Conservation (phyloP, 73 alveolate genomes). For the Breviolum minutum region DNA sequence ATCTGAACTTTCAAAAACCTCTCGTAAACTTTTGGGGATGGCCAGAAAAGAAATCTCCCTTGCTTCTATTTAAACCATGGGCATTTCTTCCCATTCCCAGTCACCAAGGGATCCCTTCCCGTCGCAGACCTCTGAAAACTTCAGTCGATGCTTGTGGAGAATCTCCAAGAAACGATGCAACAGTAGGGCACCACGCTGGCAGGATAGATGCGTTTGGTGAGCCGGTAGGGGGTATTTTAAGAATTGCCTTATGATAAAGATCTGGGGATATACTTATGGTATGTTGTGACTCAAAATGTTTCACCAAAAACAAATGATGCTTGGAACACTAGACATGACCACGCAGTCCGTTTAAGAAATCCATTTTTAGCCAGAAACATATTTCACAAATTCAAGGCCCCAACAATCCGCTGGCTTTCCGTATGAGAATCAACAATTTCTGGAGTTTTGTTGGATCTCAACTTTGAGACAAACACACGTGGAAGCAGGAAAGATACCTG, state of each 20-base stretch:
- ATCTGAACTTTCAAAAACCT: no score
- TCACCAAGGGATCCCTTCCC: background rate
- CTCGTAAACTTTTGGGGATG: no score
- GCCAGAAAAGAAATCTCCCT: no score
- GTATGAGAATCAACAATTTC: no score
- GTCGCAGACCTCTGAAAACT: background rate
- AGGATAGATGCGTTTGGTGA: background rate
- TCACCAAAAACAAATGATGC: background rate
- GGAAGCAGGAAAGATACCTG: no score
- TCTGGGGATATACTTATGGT: background rate
- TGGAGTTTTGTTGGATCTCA: no score
- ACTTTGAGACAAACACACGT: no score
- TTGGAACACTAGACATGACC: background rate
- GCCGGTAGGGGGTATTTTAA: background rate
- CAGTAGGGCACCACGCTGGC: conserved; percentile 79
- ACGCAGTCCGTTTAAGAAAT: background rate
- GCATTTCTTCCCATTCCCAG: background rate
- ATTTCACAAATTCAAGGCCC: no score
- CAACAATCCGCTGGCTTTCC: no score
- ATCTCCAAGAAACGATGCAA: conserved; percentile 73
- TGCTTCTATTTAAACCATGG: no score
- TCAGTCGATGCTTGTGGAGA: conserved; percentile 35
- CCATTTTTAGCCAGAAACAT: background rate
- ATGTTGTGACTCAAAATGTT: background rate
- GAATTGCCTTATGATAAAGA: background rate